Conservation (phyloP, 805 yeast genomes). For the Candida vaughaniae region DNA sequence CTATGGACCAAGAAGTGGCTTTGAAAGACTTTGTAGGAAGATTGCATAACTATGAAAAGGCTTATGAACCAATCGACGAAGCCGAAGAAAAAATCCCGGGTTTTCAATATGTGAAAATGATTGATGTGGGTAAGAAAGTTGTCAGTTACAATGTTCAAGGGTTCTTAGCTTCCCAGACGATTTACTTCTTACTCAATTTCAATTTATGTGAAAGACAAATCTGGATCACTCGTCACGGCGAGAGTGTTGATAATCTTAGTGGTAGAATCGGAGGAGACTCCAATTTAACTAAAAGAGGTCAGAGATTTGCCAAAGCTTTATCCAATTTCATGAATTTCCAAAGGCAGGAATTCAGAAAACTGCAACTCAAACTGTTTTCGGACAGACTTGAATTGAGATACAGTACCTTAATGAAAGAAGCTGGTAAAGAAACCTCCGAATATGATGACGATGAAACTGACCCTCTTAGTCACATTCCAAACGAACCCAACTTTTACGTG, state of each 20-base stretch:
- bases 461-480: constrained; percentile 26
- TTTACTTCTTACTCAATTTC: constrained; percentile 85
- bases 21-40: constrained; percentile 80
- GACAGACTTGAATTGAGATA: constrained; percentile 45
- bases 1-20: constrained; percentile 81
- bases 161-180: constrained; percentile 88
- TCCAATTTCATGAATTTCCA: constrained; percentile 72
- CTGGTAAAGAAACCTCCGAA: background rate
- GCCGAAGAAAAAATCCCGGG: constrained; percentile 65
- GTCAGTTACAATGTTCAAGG: constrained; percentile 87
- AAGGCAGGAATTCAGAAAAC: constrained; percentile 62
- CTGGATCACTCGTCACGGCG: constrained; percentile 96
- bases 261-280: constrained; percentile 96
- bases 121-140: constrained; percentile 91
- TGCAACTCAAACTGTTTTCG: constrained; percentile 56
- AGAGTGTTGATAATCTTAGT: constrained; percentile 75
- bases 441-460: constrained; percentile 16
- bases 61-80: constrained; percentile 88
- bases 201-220: constrained; percentile 86
- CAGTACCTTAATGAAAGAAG: constrained; percentile 11
- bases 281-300: constrained; percentile 73
- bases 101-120: constrained; percentile 90
- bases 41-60: constrained; percentile 78
- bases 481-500: constrained; percentile 78
- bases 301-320: constrained; percentile 68